Evolutionary conservation across 2,329 filamentous ascomycete species (phyloP), one percentile per base, ranked within the genome.

Genomic region (Didymella exigua): DNA sequence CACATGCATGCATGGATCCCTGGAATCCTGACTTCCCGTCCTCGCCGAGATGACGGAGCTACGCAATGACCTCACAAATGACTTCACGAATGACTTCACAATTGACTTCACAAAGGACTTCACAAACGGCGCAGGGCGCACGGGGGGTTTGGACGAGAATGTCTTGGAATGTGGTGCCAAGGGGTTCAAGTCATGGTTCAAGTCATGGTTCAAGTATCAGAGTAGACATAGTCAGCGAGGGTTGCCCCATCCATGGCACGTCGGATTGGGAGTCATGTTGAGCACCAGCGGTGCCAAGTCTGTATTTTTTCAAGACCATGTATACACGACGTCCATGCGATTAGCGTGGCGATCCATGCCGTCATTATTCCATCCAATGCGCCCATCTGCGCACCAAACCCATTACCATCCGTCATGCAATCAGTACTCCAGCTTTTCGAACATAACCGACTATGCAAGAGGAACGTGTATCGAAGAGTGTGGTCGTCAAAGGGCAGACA

Each of bases 1-100:
- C 65, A 45, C 66, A 65, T 1, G 63, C 63, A 56, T 68, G 63
- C 13, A 65, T 29, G n/a, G n/a, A n/a, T n/a, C n/a, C 29, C 53
- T 30, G 62, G 63, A 45, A 66, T 59, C 41, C 56, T 55, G 11
- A 68, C 50, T 40, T 68, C 63, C 16, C 65, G 60, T 68, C 43
- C 57, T 69, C 44, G 53, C 56, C 43, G 63, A 49, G 33, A 64
- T 69, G 38, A 52, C 58, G 2, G 43, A 49, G 9, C 58, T 68
- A 4, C 55, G 66, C 23, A 36, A 61, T 29, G 65, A 33, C 13
- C 54, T 68, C 40, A 62, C 55, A 36, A 60, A 58, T 27, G 60
- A 60, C 5, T n/a, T n/a, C n/a, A n/a, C n/a, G n/a, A n/a, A n/a
- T n/a, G n/a, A n/a, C n/a, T n/a, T n/a, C n/a, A n/a, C n/a, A n/a